phyloP scores from a whole-genome alignment of 2,329 filamentous ascomycete genomes.

The Cytospora piceae region DNA sequence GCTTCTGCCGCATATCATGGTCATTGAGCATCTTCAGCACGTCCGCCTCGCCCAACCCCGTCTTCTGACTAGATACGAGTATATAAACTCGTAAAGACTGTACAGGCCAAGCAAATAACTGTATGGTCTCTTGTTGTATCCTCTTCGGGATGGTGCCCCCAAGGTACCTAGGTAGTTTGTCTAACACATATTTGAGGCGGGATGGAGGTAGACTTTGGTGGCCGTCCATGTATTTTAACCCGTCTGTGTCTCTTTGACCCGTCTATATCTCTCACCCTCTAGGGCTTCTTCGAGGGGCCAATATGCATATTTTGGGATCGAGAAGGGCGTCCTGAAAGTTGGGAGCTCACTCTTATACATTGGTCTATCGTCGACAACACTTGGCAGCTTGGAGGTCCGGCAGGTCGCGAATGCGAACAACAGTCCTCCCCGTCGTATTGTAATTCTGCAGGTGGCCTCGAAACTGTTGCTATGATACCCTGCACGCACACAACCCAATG shows the following conservation, averaged over 20 bases:
- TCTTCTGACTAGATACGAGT: neutral
- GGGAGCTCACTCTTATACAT: neutral
- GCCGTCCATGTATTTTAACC: neutral
- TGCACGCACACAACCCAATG: neutral
- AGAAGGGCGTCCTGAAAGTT: neutral
- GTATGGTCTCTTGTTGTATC: neutral
- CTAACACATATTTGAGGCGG: no score
- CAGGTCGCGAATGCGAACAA: neutral
- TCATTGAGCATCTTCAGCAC: conserved; percentile 13
- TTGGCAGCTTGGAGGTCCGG: neutral
- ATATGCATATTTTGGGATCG: conserved; percentile 9
- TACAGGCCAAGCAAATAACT: neutral
- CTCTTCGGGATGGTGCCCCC: neutral
- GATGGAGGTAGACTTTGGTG: neutral
- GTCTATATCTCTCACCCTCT: neutral
- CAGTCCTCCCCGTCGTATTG: neutral
- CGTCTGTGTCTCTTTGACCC: neutral
- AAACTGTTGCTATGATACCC: neutral
- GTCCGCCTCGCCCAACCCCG: neutral
- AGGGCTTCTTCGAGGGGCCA: conserved; percentile 8
- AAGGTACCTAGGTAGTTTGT: conserved; percentile 4
- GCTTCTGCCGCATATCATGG: neutral
- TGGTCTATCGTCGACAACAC: neutral
- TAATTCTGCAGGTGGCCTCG: neutral
- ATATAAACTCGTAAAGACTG: neutral